Percentiles rank a stretch among this genome's conserved stretches.
Evolutionary conservation across 257 asterid species (phyloP).

Genomic region (Salvia rosmarinus): DNA sequence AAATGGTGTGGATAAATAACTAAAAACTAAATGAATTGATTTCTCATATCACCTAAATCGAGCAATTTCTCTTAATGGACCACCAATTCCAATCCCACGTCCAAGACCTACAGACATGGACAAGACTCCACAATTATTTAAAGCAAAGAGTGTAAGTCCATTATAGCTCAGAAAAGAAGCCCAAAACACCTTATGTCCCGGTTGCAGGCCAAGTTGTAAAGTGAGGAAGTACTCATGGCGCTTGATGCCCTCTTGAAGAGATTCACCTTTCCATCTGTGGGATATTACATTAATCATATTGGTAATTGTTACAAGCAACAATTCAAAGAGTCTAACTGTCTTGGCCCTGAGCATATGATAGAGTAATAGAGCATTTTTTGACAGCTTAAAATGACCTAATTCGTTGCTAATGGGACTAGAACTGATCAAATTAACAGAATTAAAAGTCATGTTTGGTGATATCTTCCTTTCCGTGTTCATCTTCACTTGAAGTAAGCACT

Average conservation of each 20-base stretch:
- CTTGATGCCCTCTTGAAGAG: conserved; percentile 90
- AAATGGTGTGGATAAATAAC: background rate
- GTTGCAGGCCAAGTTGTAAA: conserved; percentile 77
- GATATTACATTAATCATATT: conserved; percentile 10
- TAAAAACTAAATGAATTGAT: conserved; percentile 15
- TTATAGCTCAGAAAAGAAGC: conserved; percentile 11
- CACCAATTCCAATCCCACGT: conserved; percentile 98
- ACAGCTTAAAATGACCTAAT: conserved; percentile 2
- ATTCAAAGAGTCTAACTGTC: background rate
- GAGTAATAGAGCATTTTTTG: background rate
- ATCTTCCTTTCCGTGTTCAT: too few relatives aligned
- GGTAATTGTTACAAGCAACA: background rate
- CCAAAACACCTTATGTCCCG: conserved; percentile 78
- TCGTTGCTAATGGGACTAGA: too few relatives aligned
- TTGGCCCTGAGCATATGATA: background rate
- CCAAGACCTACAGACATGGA: conserved; percentile 73
- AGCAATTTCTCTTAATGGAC: conserved; percentile 94
- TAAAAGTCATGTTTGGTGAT: background rate
- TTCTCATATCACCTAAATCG: conserved; percentile 69
- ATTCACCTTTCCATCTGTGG: conserved; percentile 90
- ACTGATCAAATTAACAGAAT: background rate
- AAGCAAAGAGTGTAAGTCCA: conserved; percentile 14
- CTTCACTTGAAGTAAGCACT: too few relatives aligned
- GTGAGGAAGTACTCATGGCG: conserved; percentile 96
- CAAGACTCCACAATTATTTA: conserved; percentile 23